Percentiles rank a stretch among this genome's conserved stretches.
These are phyloP conservation scores for Leucocoprinus birnbaumii DNA, from an alignment of 768 basidiomycete species.

Conservation along the genomic window DNA sequence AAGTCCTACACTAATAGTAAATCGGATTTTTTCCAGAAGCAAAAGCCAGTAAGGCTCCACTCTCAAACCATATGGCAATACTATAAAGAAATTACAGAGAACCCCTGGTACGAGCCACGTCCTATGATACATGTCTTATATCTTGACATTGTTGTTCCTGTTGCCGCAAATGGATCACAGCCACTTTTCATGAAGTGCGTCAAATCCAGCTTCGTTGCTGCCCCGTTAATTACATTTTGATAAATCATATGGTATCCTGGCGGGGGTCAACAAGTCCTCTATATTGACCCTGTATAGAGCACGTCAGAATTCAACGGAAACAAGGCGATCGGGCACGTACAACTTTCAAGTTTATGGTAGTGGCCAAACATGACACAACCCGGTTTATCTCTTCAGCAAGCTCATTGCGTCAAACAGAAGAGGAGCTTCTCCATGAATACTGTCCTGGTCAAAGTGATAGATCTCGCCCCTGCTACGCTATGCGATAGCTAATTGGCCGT, in stretches of 20 bases:
- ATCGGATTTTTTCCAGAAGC: too few species aligned
- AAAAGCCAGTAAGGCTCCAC: too few species aligned
- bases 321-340: conserved; percentile 5
- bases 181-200: too few species aligned
- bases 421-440: conserved; percentile 23
- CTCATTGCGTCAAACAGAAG: conserved; percentile 30
- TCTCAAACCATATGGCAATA: too few species aligned
- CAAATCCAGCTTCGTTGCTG: too few species aligned
- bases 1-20: too few species aligned
- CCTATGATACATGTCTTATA: too few species aligned
- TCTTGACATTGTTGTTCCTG: too few species aligned
- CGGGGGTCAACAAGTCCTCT: conserved; percentile 12
- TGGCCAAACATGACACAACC: not conserved
- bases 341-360: conserved; percentile 10
- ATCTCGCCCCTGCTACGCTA: conserved; percentile 1
- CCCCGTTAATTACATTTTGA: too few species aligned
- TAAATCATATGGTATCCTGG: conserved; percentile 18
- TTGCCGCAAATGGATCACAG: too few species aligned
- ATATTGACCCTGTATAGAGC: not conserved
- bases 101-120: too few species aligned
- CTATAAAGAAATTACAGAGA: too few species aligned
- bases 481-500: conserved; percentile 25
- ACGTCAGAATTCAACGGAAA: not conserved
- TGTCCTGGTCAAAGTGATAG: conserved; percentile 14
- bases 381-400: conserved; percentile 17